These are phyloP conservation scores for Fusarium bulbicola DNA, from an alignment of 2,329 filamentous ascomycete genomes.

Conservation along the genomic window DNA sequence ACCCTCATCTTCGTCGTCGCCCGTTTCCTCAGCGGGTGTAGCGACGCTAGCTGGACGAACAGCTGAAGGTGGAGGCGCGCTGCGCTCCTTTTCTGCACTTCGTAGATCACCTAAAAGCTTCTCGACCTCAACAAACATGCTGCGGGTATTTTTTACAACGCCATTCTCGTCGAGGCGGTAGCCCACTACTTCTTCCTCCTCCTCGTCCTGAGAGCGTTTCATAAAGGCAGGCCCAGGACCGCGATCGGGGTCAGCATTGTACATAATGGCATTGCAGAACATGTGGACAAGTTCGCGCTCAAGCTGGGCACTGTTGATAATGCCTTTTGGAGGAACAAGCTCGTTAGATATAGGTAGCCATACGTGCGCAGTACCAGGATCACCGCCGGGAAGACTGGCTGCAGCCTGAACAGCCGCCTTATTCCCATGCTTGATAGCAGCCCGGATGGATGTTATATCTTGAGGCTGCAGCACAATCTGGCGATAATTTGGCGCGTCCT, in stretches of 20 bases:
- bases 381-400: constrained; percentile 67
- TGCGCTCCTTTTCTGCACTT: constrained; percentile 70
- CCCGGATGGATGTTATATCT: constrained; percentile 80
- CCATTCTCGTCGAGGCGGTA: constrained; percentile 83
- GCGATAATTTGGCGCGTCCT: constrained; percentile 79
- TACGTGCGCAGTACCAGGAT: constrained; percentile 64
- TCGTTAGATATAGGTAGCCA: constrained; percentile 78
- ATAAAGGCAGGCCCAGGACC: constrained; percentile 73
- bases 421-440: constrained; percentile 78
- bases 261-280: constrained; percentile 99
- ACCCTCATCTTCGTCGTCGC: constrained; percentile 60
- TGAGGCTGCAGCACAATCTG: constrained; percentile 78
- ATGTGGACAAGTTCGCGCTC: constrained; percentile 95
- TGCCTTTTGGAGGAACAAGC: constrained; percentile 83
- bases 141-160: constrained; percentile 84
- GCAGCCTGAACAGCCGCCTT: constrained; percentile 69
- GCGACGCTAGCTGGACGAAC: constrained; percentile 51
- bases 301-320: constrained; percentile 91
- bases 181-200: constrained; percentile 59
- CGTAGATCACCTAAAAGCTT: constrained; percentile 79
- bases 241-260: constrained; percentile 83
- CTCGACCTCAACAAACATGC: constrained; percentile 91
- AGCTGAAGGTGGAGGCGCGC: constrained; percentile 47
- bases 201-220: constrained; percentile 54
- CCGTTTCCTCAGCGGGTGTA: constrained; percentile 56